These are phyloP conservation scores for Oehlia diaphana DNA, from an alignment of 192 early-diverging fungal species.

Conservation along the genomic window DNA sequence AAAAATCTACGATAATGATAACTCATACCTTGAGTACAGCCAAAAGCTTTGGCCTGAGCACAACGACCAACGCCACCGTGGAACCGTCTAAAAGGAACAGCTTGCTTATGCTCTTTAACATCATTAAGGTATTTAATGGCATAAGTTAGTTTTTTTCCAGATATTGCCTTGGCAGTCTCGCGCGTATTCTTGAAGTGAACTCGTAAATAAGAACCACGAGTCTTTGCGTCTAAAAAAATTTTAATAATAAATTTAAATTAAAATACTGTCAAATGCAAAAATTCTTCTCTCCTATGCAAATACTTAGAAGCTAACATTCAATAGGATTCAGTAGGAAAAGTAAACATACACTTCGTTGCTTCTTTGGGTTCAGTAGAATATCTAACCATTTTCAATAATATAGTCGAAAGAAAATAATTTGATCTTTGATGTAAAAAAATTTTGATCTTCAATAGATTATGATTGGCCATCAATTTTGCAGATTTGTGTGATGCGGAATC, in stretches of 20 bases:
- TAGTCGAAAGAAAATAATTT: no score
- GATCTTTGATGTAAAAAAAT: no score
- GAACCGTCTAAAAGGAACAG: conserved; percentile 96
- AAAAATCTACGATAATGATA: background rate
- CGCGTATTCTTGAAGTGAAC: conserved; percentile 99
- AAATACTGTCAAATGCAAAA: background rate
- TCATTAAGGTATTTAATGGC: conserved; percentile 90
- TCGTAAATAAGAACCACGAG: conserved; percentile 91
- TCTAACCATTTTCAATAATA: conserved; percentile 54
- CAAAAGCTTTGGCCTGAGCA: conserved; percentile 95
- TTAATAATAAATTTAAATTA: background rate
- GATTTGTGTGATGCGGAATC: no score
- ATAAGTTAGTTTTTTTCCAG: conserved; percentile 89
- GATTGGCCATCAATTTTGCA: no score
- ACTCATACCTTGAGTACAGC: conserved; percentile 65
- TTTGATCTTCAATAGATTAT: no score
- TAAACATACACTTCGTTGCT: conserved; percentile 45
- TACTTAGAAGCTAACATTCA: no score
- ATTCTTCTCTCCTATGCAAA: no score
- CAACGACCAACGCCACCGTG: conserved; percentile 95
- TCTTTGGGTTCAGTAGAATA: conserved; percentile 62
- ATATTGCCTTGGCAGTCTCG: conserved; percentile 91
- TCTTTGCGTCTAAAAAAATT: conserved; percentile 68
- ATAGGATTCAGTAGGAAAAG: background rate
- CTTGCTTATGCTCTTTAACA: conserved; percentile 97